Base-by-base conservation (phyloP, 768 basidiomycete species). In the Lactarius indigo region DNA sequence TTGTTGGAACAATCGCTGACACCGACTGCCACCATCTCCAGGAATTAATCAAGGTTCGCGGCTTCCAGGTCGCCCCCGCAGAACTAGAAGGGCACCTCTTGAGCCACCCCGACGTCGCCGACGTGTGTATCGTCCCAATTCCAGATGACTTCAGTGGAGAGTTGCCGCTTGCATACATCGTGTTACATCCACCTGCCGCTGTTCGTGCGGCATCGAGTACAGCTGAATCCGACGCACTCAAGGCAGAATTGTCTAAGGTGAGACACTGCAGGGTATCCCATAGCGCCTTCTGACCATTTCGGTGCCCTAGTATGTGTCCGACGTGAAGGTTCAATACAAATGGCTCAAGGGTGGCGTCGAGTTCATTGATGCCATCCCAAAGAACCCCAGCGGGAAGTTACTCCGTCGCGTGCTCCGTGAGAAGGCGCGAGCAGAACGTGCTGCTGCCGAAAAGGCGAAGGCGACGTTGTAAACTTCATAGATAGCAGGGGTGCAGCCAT, bases 31-130 rank as follows among this genome's bases (percentile, higher is more conserved):
- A 17, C 55, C 26, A 26, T 28, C 28, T 26, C 41, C 62, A 87
- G 85, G 87, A 89, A 74, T 79, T 89, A 41, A 78, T 89, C 72
- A 89, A 90, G 76, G 85, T 87, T 44, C 81, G 77, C 72, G 89
- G 89, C 5, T 88, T 87, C 74, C 89, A 91, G 73, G 88, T 90
- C 1, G 87, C 89, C 1, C 89, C 89, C 1, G 88, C 89, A 2
- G 87, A 89, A 69, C 78, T 90, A 8, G 88, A 90, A 71, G 88
- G 84, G 26, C 86, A 86, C 65, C 73, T 88, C 33, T 74, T 88
- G 30, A 82, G 78, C 47, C 86, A 89, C 69, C 75, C 81, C 1
- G 87, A 87, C 70, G 84, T 90, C 26, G 78, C 79, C 5, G 83
- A 87, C 44, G 80, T 80, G 1, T 88, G 89, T 68, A 87, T 91